phyloP scores from a whole-genome alignment of 2,329 filamentous ascomycete species.

The Stenocarpella maydis region DNA sequence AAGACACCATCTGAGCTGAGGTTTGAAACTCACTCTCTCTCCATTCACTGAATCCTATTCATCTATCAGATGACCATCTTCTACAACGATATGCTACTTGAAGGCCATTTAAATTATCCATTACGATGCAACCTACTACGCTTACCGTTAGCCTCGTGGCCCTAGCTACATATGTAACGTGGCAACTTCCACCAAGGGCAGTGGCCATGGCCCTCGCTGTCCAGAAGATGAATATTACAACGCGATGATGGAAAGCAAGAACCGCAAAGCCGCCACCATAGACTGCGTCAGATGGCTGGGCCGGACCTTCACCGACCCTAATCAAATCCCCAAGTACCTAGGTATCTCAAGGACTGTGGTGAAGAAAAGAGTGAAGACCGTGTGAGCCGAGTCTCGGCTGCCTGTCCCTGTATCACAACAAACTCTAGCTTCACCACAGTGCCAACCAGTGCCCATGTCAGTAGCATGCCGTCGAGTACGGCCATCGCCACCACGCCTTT shows the following conservation, averaged over 20 bases:
- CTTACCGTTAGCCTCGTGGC: not conserved
- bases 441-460: not conserved
- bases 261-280: not conserved
- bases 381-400: not conserved
- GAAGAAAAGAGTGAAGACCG: not conserved
- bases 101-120: not conserved
- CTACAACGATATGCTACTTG: not conserved
- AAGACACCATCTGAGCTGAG: too few relatives aligned
- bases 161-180: not conserved
- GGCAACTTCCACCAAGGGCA: not conserved
- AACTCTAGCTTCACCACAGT: not conserved
- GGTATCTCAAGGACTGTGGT: not conserved
- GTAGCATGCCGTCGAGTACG: not conserved
- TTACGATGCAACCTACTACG: not conserved
- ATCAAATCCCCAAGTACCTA: not conserved
- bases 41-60: not conserved
- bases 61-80: not conserved
- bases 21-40: too few relatives aligned
- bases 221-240: not conserved
- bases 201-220: not conserved
- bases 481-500: not conserved
- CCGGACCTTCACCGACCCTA: not conserved
- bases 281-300: conserved; percentile 4
- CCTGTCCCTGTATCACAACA: not conserved
- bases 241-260: conserved; percentile 16